phyloP scores from a whole-genome alignment of 768 basidiomycete species.

The Psilocybe sp. region DNA sequence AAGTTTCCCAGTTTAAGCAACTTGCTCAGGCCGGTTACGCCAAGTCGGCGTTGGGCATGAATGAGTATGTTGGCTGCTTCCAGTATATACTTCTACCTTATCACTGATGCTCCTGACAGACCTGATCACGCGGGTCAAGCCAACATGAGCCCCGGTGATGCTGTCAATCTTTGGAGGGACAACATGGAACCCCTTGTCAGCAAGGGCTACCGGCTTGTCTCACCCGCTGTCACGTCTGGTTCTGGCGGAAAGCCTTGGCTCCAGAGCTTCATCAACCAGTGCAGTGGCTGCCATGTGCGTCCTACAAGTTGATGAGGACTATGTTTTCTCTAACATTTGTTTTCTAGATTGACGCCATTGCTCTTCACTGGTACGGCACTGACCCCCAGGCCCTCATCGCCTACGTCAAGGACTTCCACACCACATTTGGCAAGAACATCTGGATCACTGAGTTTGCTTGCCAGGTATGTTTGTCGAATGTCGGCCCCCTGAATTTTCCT shows the following conservation, averaged over 20 bases:
- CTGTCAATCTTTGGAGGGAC: slow-evolving; percentile 54
- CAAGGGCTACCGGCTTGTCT: slow-evolving; percentile 55
- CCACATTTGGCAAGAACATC: slow-evolving; percentile 39
- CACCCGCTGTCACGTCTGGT: slow-evolving; percentile 68
- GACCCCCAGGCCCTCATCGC: slow-evolving; percentile 42
- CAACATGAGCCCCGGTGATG: slow-evolving; percentile 51
- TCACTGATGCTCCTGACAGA: slow-evolving; percentile 33
- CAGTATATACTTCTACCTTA: background rate
- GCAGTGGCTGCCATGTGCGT: slow-evolving; percentile 54
- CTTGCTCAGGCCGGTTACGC: slow-evolving; percentile 52
- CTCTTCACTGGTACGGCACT: slow-evolving; percentile 71
- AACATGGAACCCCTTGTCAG: slow-evolving; percentile 57
- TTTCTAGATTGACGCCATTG: slow-evolving; percentile 50
- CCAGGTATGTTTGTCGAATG: slow-evolving; percentile 35
- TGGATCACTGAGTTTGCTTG: slow-evolving; percentile 75
- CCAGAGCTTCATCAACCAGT: slow-evolving; percentile 49
- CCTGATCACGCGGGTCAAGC: slow-evolving; percentile 66
- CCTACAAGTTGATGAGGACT: background rate
- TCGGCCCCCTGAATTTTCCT: background rate
- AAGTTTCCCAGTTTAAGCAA: slow-evolving; percentile 44
- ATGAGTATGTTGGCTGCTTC: slow-evolving; percentile 57
- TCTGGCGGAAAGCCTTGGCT: slow-evolving; percentile 65
- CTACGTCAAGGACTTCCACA: slow-evolving; percentile 48
- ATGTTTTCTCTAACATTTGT: background rate
- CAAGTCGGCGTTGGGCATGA: slow-evolving; percentile 52